Evolutionary conservation across 495 filamentous ascomycete species (phyloP), one percentile per base, ranked within the genome.

Genomic region (Podospora bellae-mahoneyi): DNA sequence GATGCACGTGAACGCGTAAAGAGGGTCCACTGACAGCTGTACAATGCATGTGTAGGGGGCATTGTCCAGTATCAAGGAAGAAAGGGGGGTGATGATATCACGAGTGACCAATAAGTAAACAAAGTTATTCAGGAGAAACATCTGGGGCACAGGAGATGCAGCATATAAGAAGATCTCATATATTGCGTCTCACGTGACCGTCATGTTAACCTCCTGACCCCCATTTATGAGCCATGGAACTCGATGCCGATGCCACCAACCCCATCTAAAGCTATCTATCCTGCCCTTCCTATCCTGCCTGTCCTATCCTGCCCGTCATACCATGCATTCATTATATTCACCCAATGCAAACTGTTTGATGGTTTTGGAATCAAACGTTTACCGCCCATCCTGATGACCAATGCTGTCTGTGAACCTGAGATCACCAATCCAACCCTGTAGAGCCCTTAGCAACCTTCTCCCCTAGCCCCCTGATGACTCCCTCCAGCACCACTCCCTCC

Each of bases 391-490:
- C 2, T 48, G 39, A 48, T 48, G 39, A 13, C 15, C 7, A 48
- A 48, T 18, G 39, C 39, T 48, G 39, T 48, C 39, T 48, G 39
- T 48, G 39, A 13, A 48, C 39, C 15, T 48, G 4, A 67, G 34
- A 27, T 71, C 60, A 64, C 69, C 66, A 65, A 7, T 67, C 69
- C 62, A 64, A 62, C 26, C 48, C 55, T 34, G n/a, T 62, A 16
- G n/a, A 13, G 32, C 53, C 48, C 16, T 27, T 18, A 55, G 76
- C 75, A 68, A 83, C 76, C 66, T 67, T 62, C 56, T 84, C 81
- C 66, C 84, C 81, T 66, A 94, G 76, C 64, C 84, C 74, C 71
- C 80, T 76, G 10, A 91, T 77, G 4, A 88, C 82, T 30, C 86
- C 87, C 72, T 82, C 85, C 34, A 86, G 76, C 32, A 85, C 78